These are phyloP conservation scores for Paramecium sonneborni DNA, from an alignment of 73 alveolate species.

Conservation along the genomic window DNA sequence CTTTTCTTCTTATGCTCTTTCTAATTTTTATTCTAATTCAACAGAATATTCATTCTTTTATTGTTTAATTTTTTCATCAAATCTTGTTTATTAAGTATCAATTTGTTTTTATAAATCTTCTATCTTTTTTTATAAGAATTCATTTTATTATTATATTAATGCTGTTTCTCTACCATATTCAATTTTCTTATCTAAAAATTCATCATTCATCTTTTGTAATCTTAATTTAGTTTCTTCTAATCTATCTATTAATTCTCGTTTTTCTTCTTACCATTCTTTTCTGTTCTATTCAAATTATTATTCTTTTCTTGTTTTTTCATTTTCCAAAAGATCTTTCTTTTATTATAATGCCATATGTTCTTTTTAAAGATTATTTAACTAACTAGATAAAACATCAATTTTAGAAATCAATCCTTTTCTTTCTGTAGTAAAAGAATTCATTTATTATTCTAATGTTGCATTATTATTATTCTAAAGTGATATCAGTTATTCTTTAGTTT, in stretches of 20 bases:
- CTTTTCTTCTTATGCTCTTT: conserved; percentile 77
- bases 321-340: conserved; percentile 81
- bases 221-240: conserved; percentile 72
- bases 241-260: conserved; percentile 63
- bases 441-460: conserved; percentile 65
- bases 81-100: conserved; percentile 75
- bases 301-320: conserved; percentile 73
- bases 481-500: conserved; percentile 69
- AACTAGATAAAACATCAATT: conserved; percentile 76
- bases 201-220: conserved; percentile 75
- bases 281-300: conserved; percentile 66
- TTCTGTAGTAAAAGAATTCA: conserved; percentile 67
- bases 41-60: conserved; percentile 71
- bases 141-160: conserved; percentile 73
- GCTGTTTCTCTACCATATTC: conserved; percentile 86
- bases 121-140: conserved; percentile 78
- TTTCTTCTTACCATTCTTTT: conserved; percentile 72
- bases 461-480: conserved; percentile 54
- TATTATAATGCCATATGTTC: conserved; percentile 76
- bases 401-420: conserved; percentile 75
- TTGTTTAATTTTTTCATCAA: conserved; percentile 75
- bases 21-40: conserved; percentile 75
- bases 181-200: conserved; percentile 74
- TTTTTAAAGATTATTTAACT: conserved; percentile 73
- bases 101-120: conserved; percentile 80